phyloP scores from a whole-genome alignment of 768 basidiomycete genomes.

The Trametes meyenii region DNA sequence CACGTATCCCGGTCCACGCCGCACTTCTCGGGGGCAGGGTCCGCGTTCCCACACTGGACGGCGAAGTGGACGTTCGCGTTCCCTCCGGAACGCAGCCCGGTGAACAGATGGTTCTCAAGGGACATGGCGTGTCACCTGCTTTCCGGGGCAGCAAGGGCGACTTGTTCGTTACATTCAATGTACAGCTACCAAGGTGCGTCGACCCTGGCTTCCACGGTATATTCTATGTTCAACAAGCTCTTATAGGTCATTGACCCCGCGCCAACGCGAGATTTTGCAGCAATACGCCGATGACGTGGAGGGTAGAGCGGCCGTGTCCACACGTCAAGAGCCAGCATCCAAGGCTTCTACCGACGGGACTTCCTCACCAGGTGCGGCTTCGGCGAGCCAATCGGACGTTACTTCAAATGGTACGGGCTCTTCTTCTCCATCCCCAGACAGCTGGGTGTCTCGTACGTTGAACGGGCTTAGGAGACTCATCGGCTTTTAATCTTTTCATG shows the following conservation, averaged over 20 bases:
- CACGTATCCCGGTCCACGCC: slow-evolving; percentile 85
- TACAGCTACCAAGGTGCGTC: slow-evolving; percentile 87
- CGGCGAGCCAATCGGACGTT: slow-evolving; percentile 30
- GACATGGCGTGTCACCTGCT: slow-evolving; percentile 75
- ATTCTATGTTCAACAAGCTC: slow-evolving; percentile 4
- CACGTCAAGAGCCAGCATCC: slow-evolving; percentile 22
- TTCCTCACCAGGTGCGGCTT: slow-evolving; percentile 25
- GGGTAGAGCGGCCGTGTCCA: slow-evolving; percentile 47
- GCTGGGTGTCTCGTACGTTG: slow-evolving; percentile 73
- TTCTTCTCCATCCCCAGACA: slow-evolving; percentile 63
- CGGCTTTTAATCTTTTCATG: slow-evolving; percentile 66
- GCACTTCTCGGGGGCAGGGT: slow-evolving; percentile 94
- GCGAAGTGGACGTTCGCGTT: slow-evolving; percentile 92
- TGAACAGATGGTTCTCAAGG: slow-evolving; percentile 94
- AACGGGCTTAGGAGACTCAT: slow-evolving; percentile 68
- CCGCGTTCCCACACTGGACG: slow-evolving; percentile 91
- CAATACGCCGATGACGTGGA: slow-evolving; percentile 94
- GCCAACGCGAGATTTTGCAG: slow-evolving; percentile 86
- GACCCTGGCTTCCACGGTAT: slow-evolving; percentile 1
- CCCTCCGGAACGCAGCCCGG: slow-evolving; percentile 94
- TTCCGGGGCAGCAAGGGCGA: slow-evolving; percentile 71
- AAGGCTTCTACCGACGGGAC: slow-evolving; percentile 29
- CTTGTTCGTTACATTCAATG: slow-evolving; percentile 84
- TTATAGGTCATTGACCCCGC: slow-evolving; percentile 74
- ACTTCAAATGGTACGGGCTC: slow-evolving; percentile 76